Conservation (phyloP, 805 yeast genomes). For the Candida broadrunensis region DNA sequence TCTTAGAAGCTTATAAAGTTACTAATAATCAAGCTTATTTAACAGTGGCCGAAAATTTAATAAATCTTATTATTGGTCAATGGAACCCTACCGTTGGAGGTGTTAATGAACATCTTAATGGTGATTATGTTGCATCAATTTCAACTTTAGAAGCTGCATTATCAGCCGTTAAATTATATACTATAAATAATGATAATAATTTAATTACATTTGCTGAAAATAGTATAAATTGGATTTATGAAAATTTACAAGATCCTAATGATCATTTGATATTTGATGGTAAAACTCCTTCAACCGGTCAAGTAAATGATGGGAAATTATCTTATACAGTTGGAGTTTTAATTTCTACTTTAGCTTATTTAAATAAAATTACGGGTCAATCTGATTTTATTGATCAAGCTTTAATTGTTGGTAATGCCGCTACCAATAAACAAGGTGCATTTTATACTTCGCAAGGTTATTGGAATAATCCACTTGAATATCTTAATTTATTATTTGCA, state of each 20-base stretch:
- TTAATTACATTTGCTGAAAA: constrained; percentile 13
- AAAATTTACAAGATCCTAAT: constrained; percentile 13
- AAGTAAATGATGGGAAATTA: constrained; percentile 19
- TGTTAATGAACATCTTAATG: constrained; percentile 18
- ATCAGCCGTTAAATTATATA: constrained; percentile 20
- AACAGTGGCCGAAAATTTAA: constrained; percentile 13
- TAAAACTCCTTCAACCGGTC: constrained; percentile 10
- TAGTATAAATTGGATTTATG: constrained; percentile 16
- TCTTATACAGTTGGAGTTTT: constrained; percentile 22
- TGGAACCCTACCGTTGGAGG: constrained; percentile 20
- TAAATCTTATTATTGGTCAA: constrained; percentile 14
- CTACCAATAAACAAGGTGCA: constrained; percentile 13
- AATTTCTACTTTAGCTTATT: constrained; percentile 17
- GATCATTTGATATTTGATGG: constrained; percentile 25
- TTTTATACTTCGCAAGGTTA: constrained; percentile 16
- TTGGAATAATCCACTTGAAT: constrained; percentile 23
- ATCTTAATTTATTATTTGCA: constrained; percentile 18
- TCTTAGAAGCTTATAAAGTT: constrained; percentile 17
- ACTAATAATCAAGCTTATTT: constrained; percentile 15
- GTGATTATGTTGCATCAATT: constrained; percentile 23
- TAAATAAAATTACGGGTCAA: constrained; percentile 13
- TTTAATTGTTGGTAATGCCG: constrained; percentile 13
- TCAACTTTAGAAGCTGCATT: constrained; percentile 27
- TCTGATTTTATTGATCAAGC: constrained; percentile 13
- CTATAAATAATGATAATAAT: constrained; percentile 9